Evolutionary conservation across 106 monocot species (phyloP), one percentile per base, ranked within the genome.

Genomic region (Iris macrosiphon): DNA sequence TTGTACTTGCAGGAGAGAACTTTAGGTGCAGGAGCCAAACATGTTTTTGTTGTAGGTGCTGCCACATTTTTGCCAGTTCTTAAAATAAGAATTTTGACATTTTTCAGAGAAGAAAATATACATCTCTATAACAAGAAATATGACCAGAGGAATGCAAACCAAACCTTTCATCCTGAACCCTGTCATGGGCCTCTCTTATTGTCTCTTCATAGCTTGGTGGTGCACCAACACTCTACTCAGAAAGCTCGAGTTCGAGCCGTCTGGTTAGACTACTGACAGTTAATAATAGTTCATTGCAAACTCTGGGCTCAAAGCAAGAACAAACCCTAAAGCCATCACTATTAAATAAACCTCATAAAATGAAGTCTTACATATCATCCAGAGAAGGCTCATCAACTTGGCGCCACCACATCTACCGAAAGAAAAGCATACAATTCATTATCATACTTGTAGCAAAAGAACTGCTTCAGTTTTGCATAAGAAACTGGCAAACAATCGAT

Each of bases 131-230:
- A 3, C n/a, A 59, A 3, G 0, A n/a, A n/a, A n/a, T n/a, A n/a
- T n/a, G n/a, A n/a, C n/a, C n/a, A 50, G 14, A 63, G 21, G 23
- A 52, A 59, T 42, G 7, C 38, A 73, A 15, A 29, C 9, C 41
- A 62, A 64, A 92, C 91, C 78, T 79, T 25, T 75, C 91, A 61
- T 71, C 71, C 25, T 59, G 66, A 17, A 29, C 24, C 51, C 21
- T 59, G 8, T 31, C 47, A 24, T 61, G 72, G 20, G 62, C 45
- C 50, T 65, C 66, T 48, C 66, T 61, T 20, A 55, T 62, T 30
- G 57, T 73, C 49, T 82, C 85, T 76, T 92, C 91, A 65, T 86
- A 92, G 63, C 67, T 75, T 6, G 85, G 81, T 11, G 82, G 85
- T 58, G 70, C 71, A 74, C 42, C 72, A 55, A 59, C 18, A 69